Percentiles rank a stretch among this genome's conserved stretches.
Evolutionary conservation across 305 asterid genomes (phyloP).

Genomic region (Withania somnifera): DNA sequence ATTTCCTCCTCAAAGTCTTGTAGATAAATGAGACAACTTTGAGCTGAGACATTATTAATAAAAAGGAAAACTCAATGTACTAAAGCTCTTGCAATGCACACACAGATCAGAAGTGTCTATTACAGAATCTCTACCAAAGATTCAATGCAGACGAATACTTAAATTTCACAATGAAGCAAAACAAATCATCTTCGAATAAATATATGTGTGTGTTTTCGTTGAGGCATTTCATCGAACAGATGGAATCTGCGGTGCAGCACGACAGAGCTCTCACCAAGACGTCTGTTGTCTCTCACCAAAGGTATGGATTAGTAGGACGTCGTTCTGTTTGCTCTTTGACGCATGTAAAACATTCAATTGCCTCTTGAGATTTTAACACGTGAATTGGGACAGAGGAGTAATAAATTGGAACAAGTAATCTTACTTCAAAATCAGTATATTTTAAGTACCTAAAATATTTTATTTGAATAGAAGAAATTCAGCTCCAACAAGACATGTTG

Average conservation of each 20-base stretch:
- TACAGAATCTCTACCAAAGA: too few relatives aligned
- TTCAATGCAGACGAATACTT: too few relatives aligned
- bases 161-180: neutral
- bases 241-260: neutral
- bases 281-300: neutral
- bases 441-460: too few relatives aligned
- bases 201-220: neutral
- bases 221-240: conserved; percentile 37
- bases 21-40: neutral
- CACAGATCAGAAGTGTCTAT: too few relatives aligned
- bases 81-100: too few relatives aligned
- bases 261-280: neutral
- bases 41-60: neutral
- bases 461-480: too few relatives aligned
- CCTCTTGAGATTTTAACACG: too few relatives aligned
- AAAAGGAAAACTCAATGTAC: too few relatives aligned
- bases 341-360: neutral
- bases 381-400: neutral
- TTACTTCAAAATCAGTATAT: too few relatives aligned
- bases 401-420: neutral
- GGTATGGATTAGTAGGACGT: too few relatives aligned
- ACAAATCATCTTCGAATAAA: neutral
- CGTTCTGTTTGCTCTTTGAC: neutral
- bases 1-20: neutral
- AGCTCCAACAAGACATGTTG: neutral